These are phyloP conservation scores for Mallotus japonicus DNA, from an alignment of 441 rosid genomes.

Conservation along the genomic window DNA sequence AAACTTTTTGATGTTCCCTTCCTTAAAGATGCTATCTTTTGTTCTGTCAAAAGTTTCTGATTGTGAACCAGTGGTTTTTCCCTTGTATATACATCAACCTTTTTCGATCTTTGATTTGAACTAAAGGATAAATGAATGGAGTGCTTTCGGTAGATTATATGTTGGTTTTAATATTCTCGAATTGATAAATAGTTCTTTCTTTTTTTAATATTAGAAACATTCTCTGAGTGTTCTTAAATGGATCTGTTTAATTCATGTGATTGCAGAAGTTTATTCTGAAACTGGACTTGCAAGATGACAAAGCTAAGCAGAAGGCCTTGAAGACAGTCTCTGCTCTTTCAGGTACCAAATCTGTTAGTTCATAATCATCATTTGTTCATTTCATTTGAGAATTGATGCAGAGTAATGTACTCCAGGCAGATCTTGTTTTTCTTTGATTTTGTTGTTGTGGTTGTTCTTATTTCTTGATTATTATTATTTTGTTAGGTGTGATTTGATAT, in stretches of 20 bases:
- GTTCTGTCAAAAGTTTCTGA: no score
- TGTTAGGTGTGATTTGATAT: background rate
- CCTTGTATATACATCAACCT: no score
- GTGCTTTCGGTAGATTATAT: no score
- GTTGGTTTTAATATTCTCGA: background rate
- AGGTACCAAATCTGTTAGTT: conserved; percentile 41
- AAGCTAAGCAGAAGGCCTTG: conserved; percentile 84
- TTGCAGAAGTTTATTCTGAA: conserved; percentile 76
- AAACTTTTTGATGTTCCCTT: background rate
- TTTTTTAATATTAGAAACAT: background rate
- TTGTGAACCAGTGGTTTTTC: no score
- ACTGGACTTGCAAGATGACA: conserved; percentile 73
- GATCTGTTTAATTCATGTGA: conserved; percentile 8
- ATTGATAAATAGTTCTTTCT: no score
- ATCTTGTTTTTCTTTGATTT: background rate
- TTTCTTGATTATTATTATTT: no score
- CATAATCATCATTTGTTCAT: background rate
- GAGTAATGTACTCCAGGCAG: background rate
- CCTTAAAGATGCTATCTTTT: no score
- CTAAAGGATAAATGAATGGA: no score
- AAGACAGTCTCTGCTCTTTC: conserved; percentile 77
- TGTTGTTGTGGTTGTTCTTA: background rate
- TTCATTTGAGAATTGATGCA: background rate
- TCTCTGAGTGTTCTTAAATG: background rate
- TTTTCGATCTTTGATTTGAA: no score